Evolutionary conservation across 805 yeast genomes (phyloP).

Genomic region (Yarrowia sp.): DNA sequence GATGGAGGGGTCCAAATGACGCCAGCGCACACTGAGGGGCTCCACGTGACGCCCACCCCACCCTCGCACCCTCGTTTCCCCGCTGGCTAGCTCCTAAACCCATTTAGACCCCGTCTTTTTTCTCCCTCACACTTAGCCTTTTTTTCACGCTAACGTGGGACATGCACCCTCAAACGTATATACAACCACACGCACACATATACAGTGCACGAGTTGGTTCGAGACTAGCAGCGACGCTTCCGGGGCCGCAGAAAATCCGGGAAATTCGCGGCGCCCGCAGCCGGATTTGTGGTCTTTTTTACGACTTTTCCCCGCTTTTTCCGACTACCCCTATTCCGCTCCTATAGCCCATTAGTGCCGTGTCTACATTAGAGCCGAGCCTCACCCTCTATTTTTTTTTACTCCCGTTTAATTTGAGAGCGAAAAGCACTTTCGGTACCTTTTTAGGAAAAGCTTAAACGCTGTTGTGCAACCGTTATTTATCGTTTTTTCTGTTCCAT

Average conservation of each 20-base stretch:
- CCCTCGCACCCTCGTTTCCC: neutral
- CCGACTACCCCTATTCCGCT: no score
- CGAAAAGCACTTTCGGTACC: neutral
- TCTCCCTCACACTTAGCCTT: neutral
- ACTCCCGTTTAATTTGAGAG: neutral
- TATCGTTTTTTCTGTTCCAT: no score
- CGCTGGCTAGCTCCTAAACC: neutral
- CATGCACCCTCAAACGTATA: neutral
- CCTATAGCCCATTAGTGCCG: neutral
- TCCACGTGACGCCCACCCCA: neutral
- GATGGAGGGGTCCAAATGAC: no score
- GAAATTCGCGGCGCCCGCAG: no score
- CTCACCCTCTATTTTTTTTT: neutral
- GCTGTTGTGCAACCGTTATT: neutral
- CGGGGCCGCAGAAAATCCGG: no score
- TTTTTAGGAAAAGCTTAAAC: neutral
- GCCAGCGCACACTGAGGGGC: neutral
- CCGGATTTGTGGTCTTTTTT: no score
- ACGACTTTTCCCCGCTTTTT: no score
- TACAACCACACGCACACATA: no score
- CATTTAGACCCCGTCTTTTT: neutral
- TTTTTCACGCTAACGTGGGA: constrained; percentile 2
- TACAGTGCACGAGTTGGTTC: no score
- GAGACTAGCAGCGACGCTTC: no score
- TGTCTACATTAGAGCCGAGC: neutral